phyloP scores from a whole-genome alignment of 495 filamentous ascomycete genomes.

The Bombardia bombarda region DNA sequence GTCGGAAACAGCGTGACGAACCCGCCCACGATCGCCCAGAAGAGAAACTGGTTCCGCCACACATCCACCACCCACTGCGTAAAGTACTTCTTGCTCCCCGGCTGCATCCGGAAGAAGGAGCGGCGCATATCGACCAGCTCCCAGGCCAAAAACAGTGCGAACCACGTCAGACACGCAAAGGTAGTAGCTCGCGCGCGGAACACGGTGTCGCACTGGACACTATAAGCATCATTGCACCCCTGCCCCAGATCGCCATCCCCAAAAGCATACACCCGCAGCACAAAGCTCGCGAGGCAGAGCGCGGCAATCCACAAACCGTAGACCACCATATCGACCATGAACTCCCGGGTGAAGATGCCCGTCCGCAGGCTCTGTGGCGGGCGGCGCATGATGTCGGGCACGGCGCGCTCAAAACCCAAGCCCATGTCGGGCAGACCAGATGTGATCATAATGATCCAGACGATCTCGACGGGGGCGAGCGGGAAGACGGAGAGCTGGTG shows the following conservation, averaged over 20 bases:
- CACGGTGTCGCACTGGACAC: slow-evolving; percentile 48
- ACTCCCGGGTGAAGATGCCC: slow-evolving; percentile 61
- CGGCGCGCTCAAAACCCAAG: slow-evolving; percentile 62
- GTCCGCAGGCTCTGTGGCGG: slow-evolving; percentile 56
- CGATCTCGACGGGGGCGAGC: slow-evolving; percentile 62
- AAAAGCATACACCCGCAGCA: slow-evolving; percentile 55
- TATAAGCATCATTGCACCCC: slow-evolving; percentile 56
- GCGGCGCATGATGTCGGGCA: slow-evolving; percentile 61
- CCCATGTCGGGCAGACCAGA: slow-evolving; percentile 69
- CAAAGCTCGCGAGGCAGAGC: slow-evolving; percentile 35
- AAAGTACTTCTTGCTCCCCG: slow-evolving; percentile 45
- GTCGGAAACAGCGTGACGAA: slow-evolving; percentile 63
- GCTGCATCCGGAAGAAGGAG: slow-evolving; percentile 60
- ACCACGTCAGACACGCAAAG: slow-evolving; percentile 68
- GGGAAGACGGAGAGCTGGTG: slow-evolving; percentile 63
- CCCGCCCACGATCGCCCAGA: slow-evolving; percentile 63
- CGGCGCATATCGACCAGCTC: slow-evolving; percentile 63
- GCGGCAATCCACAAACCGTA: slow-evolving; percentile 63
- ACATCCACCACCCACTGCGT: slow-evolving; percentile 50
- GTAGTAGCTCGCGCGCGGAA: slow-evolving; percentile 71
- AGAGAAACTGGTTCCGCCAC: slow-evolving; percentile 65
- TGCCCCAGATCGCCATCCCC: slow-evolving; percentile 59
- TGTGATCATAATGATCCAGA: slow-evolving; percentile 75
- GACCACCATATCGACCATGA: slow-evolving; percentile 65
- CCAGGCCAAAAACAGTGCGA: slow-evolving; percentile 65